phyloP scores from a whole-genome alignment of 2,329 filamentous ascomycete species.

The Ustilaginoidea virens region DNA sequence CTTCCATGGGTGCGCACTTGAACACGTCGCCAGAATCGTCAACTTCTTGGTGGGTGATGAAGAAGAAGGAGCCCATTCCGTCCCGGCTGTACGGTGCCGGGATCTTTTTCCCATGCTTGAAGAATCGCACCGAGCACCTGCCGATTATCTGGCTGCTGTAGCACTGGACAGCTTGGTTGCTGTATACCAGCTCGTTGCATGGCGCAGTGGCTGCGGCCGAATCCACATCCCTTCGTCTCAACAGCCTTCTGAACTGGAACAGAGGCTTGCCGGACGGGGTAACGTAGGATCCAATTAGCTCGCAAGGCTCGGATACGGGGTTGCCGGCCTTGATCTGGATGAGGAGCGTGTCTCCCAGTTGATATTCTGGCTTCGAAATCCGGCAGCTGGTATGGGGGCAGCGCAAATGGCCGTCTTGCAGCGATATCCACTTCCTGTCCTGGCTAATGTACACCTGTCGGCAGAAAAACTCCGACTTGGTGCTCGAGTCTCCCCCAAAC shows the following conservation, averaged over 20 bases:
- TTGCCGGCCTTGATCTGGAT: conserved; percentile 14
- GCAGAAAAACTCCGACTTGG: conserved; percentile 44
- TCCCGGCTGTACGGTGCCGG: conserved; percentile 47
- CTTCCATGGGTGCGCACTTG: conserved; percentile 19
- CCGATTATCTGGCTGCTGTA: conserved; percentile 28
- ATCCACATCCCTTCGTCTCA: conserved; percentile 30
- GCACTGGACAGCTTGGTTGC: conserved; percentile 25
- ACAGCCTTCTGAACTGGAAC: conserved; percentile 32
- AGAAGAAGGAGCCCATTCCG: conserved; percentile 54
- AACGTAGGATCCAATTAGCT: conserved; percentile 30
- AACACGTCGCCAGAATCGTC: background rate
- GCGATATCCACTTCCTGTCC: conserved; percentile 45
- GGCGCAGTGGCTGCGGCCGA: conserved; percentile 13
- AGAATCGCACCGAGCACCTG: conserved; percentile 45
- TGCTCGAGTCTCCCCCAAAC: conserved; percentile 35
- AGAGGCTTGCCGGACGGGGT: conserved; percentile 1
- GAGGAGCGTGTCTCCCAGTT: conserved; percentile 46
- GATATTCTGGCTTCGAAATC: conserved; percentile 17
- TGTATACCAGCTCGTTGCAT: conserved; percentile 46
- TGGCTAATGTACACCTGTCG: conserved; percentile 51
- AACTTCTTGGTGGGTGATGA: conserved; percentile 30
- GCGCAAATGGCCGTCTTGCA: conserved; percentile 36
- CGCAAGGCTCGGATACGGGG: conserved; percentile 40
- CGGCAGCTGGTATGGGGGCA: conserved; percentile 28
- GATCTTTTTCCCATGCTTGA: conserved; percentile 27